Conservation (phyloP, 1,139 yeast genomes). For the Diutina pseudorugosa region DNA sequence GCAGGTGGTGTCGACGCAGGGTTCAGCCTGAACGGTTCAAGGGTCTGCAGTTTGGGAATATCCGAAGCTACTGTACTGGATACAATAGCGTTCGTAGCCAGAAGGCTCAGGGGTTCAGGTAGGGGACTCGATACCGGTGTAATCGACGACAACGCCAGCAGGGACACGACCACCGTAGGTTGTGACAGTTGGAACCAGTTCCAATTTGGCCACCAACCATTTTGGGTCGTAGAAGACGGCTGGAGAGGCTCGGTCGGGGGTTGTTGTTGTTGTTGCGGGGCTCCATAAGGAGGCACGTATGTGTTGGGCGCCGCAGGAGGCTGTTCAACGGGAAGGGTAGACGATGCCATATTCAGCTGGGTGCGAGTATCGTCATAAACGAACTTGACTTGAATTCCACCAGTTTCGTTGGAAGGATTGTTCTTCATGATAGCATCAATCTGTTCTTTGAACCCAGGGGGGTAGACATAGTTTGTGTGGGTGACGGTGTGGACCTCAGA, state of each 20-base stretch:
- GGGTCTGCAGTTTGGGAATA: background rate
- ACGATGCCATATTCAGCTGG: background rate
- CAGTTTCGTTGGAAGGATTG: background rate
- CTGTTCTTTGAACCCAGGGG: background rate
- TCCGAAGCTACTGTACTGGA: background rate
- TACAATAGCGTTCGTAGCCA: too few relatives aligned
- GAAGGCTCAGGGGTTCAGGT: background rate
- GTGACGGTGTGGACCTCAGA: slow-evolving; percentile 2
- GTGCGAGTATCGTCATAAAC: background rate
- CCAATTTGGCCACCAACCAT: background rate
- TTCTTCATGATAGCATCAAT: background rate
- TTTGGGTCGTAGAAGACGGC: background rate
- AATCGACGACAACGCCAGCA: background rate
- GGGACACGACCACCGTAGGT: background rate
- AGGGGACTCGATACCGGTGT: background rate
- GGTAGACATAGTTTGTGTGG: background rate
- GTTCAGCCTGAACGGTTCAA: background rate
- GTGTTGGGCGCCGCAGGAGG: background rate
- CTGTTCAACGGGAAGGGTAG: background rate
- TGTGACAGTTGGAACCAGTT: background rate
- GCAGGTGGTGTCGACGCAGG: background rate
- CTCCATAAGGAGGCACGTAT: background rate
- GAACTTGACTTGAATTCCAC: background rate
- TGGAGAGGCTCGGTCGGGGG: background rate
- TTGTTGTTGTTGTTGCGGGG: background rate